A percentile compares a stretch with the other conserved stretches of the same genome.
These are phyloP conservation scores for Picochlorum sp. DNA, from an alignment of 139 green algal species.

Conservation along the genomic window DNA sequence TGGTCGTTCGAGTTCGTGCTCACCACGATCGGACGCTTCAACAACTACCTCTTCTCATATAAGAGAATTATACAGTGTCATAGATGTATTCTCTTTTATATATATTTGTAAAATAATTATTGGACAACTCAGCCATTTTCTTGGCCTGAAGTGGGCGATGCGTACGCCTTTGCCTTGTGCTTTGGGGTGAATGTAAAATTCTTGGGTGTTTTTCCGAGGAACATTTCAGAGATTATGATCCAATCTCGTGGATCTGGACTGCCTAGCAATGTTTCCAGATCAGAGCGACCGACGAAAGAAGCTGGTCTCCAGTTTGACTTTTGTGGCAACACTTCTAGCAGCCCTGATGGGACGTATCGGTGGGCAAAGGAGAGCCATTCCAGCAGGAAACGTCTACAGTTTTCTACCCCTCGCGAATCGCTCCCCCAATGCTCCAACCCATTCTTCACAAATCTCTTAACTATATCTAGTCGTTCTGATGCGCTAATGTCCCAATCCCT, in stretches of 20 bases:
- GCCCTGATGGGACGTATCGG: slow-evolving; percentile 90
- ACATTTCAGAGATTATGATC: slow-evolving; percentile 82
- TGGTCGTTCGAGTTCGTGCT: too few relatives aligned
- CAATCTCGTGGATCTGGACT: slow-evolving; percentile 58
- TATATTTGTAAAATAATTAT: too few relatives aligned
- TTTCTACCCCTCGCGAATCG: slow-evolving; percentile 86
- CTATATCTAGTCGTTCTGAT: slow-evolving; percentile 80
- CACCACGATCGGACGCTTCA: too few relatives aligned
- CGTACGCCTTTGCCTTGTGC: slow-evolving; percentile 60
- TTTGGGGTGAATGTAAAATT: slow-evolving; percentile 80
- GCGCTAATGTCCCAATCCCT: slow-evolving; percentile 92
- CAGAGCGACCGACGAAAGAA: slow-evolving; percentile 45
- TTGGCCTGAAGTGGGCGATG: not conserved
- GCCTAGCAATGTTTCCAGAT: slow-evolving; percentile 83
- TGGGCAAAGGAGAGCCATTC: slow-evolving; percentile 92
- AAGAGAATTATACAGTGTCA: too few relatives aligned
- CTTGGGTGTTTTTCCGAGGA: slow-evolving; percentile 68
- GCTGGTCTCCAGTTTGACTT: slow-evolving; percentile 67
- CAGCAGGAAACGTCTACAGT: slow-evolving; percentile 84
- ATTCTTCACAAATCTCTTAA: slow-evolving; percentile 57
- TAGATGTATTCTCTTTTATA: too few relatives aligned
- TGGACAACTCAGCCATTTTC: not conserved
- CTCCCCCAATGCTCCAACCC: slow-evolving; percentile 93
- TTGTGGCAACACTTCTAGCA: slow-evolving; percentile 80
- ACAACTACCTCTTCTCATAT: too few relatives aligned